Evolutionary conservation across 192 early-diverging fungal species (phyloP).

Genomic region (Backusella parvicylindrica): DNA sequence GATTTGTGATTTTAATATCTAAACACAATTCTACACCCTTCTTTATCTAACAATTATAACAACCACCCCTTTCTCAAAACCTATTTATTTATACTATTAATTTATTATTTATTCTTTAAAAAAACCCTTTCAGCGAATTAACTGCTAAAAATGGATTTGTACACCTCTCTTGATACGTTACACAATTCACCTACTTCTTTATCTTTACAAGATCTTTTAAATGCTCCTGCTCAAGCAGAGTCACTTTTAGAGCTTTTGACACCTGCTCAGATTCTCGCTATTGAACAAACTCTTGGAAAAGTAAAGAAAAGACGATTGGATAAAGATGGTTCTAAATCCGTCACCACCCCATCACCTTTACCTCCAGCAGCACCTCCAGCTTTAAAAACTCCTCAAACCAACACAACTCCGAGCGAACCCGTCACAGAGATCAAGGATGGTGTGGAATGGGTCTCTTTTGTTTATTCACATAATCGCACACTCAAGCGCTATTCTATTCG

Average conservation of each 20-base stretch:
- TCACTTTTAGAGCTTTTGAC: conserved; percentile 20
- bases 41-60: neutral
- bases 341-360: neutral
- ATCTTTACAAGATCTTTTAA: conserved; percentile 21
- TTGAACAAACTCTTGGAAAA: conserved; percentile 16
- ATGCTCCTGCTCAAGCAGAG: conserved; percentile 22
- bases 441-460: conserved; percentile 65
- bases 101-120: neutral
- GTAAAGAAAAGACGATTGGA: conserved; percentile 12
- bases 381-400: neutral
- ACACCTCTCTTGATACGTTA: conserved; percentile 11
- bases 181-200: conserved; percentile 15
- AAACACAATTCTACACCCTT: neutral
- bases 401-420: conserved; percentile 26
- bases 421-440: conserved; percentile 41
- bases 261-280: conserved; percentile 14
- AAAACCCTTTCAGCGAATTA: neutral
- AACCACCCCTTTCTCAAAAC: neutral
- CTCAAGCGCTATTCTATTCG: conserved; percentile 61
- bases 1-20: conserved; percentile 5
- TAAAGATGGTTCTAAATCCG: neutral
- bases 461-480: conserved; percentile 68
- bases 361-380: neutral
- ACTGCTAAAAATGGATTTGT: conserved; percentile 13
- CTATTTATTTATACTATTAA: neutral